A percentile compares a stretch with the other conserved stretches of the same genome.
phyloP scores from a whole-genome alignment of 768 basidiomycete genomes.

The Ephemerocybe angulata region DNA sequence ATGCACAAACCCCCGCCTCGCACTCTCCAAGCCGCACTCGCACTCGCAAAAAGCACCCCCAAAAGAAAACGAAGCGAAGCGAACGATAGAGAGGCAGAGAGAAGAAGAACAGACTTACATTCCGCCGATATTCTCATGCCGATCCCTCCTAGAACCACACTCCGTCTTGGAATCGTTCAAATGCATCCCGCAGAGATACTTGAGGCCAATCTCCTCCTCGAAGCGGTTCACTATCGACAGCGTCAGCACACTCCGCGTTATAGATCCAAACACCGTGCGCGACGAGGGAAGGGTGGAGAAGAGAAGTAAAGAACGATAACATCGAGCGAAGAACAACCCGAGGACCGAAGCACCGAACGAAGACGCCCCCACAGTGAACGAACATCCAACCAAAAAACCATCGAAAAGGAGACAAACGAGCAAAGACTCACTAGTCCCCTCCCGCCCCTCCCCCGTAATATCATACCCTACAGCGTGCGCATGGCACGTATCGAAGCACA shows the following conservation, averaged over 20 bases:
- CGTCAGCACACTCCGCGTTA: not conserved
- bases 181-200: constrained; percentile 80
- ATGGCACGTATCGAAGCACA: constrained; percentile 90
- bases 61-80: too few relatives aligned
- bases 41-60: too few relatives aligned
- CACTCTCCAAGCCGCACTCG: too few relatives aligned
- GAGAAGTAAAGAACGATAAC: too few relatives aligned
- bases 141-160: constrained; percentile 63
- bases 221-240: constrained; percentile 53
- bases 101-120: constrained; percentile 44
- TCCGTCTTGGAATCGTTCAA: constrained; percentile 77
- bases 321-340: too few relatives aligned
- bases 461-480: too few relatives aligned
- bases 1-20: too few relatives aligned
- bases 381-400: too few relatives aligned
- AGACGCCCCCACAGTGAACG: too few relatives aligned
- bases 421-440: constrained; percentile 41
- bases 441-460: constrained; percentile 66
- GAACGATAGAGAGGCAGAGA: not conserved
- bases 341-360: too few relatives aligned
- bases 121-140: constrained; percentile 86
- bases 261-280: not conserved
- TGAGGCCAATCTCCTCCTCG: constrained; percentile 60
- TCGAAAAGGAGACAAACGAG: constrained; percentile 4
- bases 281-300: not conserved